Conservation (phyloP, 306 rosid species). For the Fragaria iinumae region DNA sequence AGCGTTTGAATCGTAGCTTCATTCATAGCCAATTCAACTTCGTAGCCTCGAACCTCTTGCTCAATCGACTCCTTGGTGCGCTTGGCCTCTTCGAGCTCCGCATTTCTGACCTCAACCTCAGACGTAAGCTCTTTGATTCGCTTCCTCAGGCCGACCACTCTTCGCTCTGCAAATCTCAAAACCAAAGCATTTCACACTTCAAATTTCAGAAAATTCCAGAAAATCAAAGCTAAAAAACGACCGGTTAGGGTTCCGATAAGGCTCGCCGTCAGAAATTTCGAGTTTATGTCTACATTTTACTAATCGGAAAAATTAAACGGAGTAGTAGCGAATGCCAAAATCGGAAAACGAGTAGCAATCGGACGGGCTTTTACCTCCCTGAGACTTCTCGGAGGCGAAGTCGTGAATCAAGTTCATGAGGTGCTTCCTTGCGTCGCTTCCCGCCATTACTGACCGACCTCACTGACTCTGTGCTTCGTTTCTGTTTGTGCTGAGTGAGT, state of each 20-base stretch:
- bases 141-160: conserved; percentile 61
- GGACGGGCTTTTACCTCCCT: conserved; percentile 57
- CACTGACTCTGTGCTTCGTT: too few relatives aligned
- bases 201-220: not conserved
- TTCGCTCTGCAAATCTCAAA: conserved; percentile 48
- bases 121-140: conserved; percentile 58
- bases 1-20: conserved; percentile 63
- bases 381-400: conserved; percentile 70
- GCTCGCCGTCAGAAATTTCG: too few relatives aligned
- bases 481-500: too few relatives aligned
- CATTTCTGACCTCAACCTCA: conserved; percentile 42
- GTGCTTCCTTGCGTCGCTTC: conserved; percentile 57
- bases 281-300: conserved; percentile 14
- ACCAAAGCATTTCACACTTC: not conserved
- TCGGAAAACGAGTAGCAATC: not conserved
- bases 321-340: not conserved
- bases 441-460: conserved; percentile 51
- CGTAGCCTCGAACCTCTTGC: conserved; percentile 80
- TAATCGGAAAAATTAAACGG: conserved; percentile 14
- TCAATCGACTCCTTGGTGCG: conserved; percentile 57
- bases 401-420: conserved; percentile 60
- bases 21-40: conserved; percentile 59
- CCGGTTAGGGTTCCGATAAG: not conserved
- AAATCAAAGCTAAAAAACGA: not conserved
- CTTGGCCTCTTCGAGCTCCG: conserved; percentile 66